phyloP scores from a whole-genome alignment of 257 asterid genomes.

The Penstemon davidsonii region DNA sequence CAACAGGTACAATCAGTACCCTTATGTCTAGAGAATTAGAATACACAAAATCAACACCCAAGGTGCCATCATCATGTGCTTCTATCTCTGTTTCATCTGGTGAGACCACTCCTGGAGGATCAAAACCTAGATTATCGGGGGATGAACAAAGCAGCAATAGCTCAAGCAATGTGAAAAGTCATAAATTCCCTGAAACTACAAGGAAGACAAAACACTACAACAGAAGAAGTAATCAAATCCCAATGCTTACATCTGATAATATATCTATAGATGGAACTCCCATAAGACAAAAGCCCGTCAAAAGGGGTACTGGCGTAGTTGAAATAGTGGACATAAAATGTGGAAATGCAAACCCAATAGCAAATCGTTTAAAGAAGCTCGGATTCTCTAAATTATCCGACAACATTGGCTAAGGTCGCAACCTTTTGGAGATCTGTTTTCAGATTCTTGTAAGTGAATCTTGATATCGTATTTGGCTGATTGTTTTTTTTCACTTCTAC shows the following conservation, averaged over 20 bases:
- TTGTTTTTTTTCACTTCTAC: constrained; percentile 34
- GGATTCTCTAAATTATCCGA: constrained; percentile 70
- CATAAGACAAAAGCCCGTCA: constrained; percentile 47
- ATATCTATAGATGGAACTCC: constrained; percentile 62
- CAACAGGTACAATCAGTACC: constrained; percentile 77
- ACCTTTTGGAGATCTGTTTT: constrained; percentile 34
- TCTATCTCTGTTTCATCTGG: constrained; percentile 32
- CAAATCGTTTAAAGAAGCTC: constrained; percentile 63
- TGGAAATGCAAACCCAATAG: constrained; percentile 59
- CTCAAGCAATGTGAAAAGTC: constrained; percentile 12
- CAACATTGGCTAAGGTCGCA: constrained; percentile 20
- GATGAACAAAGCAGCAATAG: constrained; percentile 61
- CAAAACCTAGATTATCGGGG: constrained; percentile 28
- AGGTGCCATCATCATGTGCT: constrained; percentile 29
- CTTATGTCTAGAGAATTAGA: constrained; percentile 77
- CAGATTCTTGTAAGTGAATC: constrained; percentile 34
- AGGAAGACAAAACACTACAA: constrained; percentile 45
- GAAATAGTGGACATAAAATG: constrained; percentile 82
- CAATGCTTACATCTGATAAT: constrained; percentile 59
- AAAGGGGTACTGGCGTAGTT: constrained; percentile 32
- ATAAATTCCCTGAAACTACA: constrained; percentile 33
- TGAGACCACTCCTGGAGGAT: constrained; percentile 35
- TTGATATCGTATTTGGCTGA: constrained; percentile 9
- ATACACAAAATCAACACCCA: constrained; percentile 18
- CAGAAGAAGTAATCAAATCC: constrained; percentile 53